Evolutionary conservation across 257 asterid species (phyloP).

Genomic region (Solanum sitiens): DNA sequence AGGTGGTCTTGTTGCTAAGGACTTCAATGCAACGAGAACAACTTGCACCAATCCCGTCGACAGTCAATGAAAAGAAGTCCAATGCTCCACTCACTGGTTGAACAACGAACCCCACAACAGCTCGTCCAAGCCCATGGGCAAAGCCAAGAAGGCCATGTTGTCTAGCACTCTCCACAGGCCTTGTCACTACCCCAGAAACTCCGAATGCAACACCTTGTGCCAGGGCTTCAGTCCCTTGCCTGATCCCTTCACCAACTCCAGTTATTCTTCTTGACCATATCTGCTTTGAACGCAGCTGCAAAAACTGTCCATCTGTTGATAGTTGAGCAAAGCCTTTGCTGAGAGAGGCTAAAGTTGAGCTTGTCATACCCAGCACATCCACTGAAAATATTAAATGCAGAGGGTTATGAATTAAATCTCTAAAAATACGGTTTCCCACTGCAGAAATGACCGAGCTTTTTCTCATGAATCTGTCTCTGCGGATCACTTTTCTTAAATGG

Average conservation of each 20-base stretch:
- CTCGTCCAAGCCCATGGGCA: conserved; percentile 98
- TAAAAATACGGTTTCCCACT: conserved; percentile 77
- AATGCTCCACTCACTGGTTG: conserved; percentile 98
- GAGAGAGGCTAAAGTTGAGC: conserved; percentile 95
- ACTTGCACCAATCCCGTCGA: conserved; percentile 96
- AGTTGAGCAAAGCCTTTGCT: conserved; percentile 99
- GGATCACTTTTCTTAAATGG: conserved; percentile 84
- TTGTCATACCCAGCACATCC: conserved; percentile 93
- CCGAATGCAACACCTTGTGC: conserved; percentile 99
- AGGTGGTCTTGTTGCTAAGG: conserved; percentile 55
- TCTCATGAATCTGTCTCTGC: conserved; percentile 76
- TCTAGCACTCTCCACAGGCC: conserved; percentile 93
- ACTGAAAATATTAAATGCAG: conserved; percentile 84
- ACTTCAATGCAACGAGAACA: conserved; percentile 93
- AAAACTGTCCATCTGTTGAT: conserved; percentile 96
- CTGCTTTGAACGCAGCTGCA: conserved; percentile 96
- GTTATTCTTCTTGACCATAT: conserved; percentile 94
- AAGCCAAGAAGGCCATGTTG: conserved; percentile 93
- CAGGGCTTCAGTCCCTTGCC: conserved; percentile 97
- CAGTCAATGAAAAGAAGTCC: conserved; percentile 92
- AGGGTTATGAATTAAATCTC: conserved; percentile 96
- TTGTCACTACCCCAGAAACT: conserved; percentile 84
- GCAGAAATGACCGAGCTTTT: conserved; percentile 77
- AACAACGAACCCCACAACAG: conserved; percentile 75
- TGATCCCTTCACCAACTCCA: conserved; percentile 97